Percentiles rank a stretch among this genome's conserved stretches.
phyloP scores from a whole-genome alignment of 1,284 basidiomycete species.

The Fomitopsis palustris region DNA sequence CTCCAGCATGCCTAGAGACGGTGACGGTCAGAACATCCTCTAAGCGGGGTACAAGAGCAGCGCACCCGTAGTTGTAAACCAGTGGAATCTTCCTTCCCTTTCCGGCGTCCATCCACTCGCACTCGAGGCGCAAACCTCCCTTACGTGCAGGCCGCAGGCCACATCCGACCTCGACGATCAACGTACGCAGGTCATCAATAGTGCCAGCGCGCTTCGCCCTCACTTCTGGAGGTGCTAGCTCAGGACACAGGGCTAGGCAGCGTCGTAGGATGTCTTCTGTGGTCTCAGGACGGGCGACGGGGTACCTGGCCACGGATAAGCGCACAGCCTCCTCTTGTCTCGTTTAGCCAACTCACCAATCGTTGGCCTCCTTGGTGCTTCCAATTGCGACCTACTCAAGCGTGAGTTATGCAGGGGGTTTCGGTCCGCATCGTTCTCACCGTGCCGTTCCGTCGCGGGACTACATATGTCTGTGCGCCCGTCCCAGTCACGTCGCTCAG shows the following conservation, averaged over 20 bases:
- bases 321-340: not conserved
- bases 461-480: slow-evolving; percentile 51
- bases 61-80: slow-evolving; percentile 47
- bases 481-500: not conserved
- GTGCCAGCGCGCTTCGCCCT: slow-evolving; percentile 45
- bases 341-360: slow-evolving; percentile 47
- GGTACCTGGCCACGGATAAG: slow-evolving; percentile 36
- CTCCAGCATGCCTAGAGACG: not conserved
- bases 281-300: slow-evolving; percentile 55
- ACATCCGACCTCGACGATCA: slow-evolving; percentile 68
- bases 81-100: slow-evolving; percentile 30
- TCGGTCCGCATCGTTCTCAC: too few species aligned
- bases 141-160: slow-evolving; percentile 44
- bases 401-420: too few species aligned
- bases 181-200: slow-evolving; percentile 57
- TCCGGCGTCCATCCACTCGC: slow-evolving; percentile 25
- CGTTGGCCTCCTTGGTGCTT: slow-evolving; percentile 55
- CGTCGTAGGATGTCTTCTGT: slow-evolving; percentile 58
- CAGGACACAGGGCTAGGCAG: slow-evolving; percentile 56
- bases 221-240: slow-evolving; percentile 61
- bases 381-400: slow-evolving; percentile 56
- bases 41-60: not conserved
- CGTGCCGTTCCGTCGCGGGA: slow-evolving; percentile 59
- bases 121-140: slow-evolving; percentile 42
- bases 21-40: not conserved